A percentile compares a stretch with the other conserved stretches of the same genome.
Conservation (phyloP, 306 rosid genomes). For the Vigna unguiculata region DNA sequence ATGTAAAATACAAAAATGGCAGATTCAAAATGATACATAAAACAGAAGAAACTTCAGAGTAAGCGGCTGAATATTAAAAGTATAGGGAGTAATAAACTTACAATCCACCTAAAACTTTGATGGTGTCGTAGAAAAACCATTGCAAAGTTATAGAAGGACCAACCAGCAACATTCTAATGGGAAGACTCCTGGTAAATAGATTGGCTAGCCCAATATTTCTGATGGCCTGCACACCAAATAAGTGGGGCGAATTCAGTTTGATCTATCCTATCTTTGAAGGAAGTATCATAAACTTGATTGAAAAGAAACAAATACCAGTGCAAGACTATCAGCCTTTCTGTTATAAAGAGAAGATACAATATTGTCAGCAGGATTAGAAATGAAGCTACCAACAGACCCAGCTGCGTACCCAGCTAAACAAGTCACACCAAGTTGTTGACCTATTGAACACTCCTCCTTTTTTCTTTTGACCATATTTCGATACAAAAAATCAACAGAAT, state of each 20-base stretch:
- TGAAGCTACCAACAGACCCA: slow-evolving; percentile 68
- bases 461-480: slow-evolving; percentile 51
- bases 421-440: slow-evolving; percentile 67
- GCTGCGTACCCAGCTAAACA: slow-evolving; percentile 73
- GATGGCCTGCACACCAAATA: slow-evolving; percentile 68
- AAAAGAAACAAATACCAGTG: slow-evolving; percentile 52
- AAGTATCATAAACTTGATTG: slow-evolving; percentile 21
- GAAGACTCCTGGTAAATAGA: slow-evolving; percentile 91
- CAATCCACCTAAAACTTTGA: slow-evolving; percentile 84
- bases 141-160: slow-evolving; percentile 91
- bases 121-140: slow-evolving; percentile 95
- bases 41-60: slow-evolving; percentile 22
- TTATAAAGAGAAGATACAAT: slow-evolving; percentile 67
- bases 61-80: slow-evolving; percentile 38
- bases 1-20: neutral
- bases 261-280: slow-evolving; percentile 9
- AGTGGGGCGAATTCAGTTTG: slow-evolving; percentile 30
- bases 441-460: slow-evolving; percentile 63
- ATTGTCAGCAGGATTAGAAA: slow-evolving; percentile 70
- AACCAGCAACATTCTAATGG: slow-evolving; percentile 77
- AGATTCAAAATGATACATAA: slow-evolving; percentile 1
- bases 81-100: slow-evolving; percentile 58
- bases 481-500: slow-evolving; percentile 65
- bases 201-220: slow-evolving; percentile 76
- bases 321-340: slow-evolving; percentile 62